Evolutionary conservation across 495 filamentous ascomycete species (phyloP).

Genomic region (Stereocaulon alpinum): DNA sequence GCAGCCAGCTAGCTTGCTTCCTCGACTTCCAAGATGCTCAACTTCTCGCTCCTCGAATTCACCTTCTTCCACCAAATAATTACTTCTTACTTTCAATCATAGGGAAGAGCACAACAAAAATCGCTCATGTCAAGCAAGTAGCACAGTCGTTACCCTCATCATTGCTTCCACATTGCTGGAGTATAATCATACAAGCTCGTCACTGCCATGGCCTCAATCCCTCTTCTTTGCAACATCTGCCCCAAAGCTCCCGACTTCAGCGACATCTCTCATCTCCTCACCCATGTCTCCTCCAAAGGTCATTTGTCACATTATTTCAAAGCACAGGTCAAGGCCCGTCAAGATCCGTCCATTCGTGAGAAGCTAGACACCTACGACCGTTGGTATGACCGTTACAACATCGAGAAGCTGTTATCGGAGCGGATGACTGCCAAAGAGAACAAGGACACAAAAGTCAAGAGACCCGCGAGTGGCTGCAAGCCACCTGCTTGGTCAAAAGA

Average conservation of each 20-base stretch:
- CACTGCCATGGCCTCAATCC: slow-evolving; percentile 42
- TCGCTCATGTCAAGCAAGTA: slow-evolving; percentile 1
- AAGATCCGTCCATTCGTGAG: slow-evolving; percentile 40
- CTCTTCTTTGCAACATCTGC: slow-evolving; percentile 70
- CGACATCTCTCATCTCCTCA: slow-evolving; percentile 79
- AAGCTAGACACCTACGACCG: slow-evolving; percentile 50
- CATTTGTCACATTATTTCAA: slow-evolving; percentile 70
- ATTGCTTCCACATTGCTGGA: slow-evolving; percentile 24
- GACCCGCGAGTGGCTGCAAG: neutral
- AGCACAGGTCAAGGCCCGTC: slow-evolving; percentile 50
- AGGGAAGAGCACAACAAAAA: slow-evolving; percentile 1
- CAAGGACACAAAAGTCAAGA: slow-evolving; percentile 32
- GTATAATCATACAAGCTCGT: slow-evolving; percentile 1
- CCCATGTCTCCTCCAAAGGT: slow-evolving; percentile 75
- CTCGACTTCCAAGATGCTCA: neutral
- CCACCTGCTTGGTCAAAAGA: neutral
- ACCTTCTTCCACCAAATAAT: slow-evolving; percentile 2
- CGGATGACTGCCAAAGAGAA: slow-evolving; percentile 62
- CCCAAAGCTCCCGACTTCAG: slow-evolving; percentile 68
- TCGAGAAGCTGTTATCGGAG: slow-evolving; percentile 56
- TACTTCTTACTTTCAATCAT: neutral
- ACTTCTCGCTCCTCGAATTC: neutral
- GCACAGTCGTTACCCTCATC: slow-evolving; percentile 19
- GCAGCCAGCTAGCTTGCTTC: neutral
- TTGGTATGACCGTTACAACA: slow-evolving; percentile 58